Evolutionary conservation across 1,139 yeast genomes (phyloP).

Genomic region (Geotrichum histeridarum): DNA sequence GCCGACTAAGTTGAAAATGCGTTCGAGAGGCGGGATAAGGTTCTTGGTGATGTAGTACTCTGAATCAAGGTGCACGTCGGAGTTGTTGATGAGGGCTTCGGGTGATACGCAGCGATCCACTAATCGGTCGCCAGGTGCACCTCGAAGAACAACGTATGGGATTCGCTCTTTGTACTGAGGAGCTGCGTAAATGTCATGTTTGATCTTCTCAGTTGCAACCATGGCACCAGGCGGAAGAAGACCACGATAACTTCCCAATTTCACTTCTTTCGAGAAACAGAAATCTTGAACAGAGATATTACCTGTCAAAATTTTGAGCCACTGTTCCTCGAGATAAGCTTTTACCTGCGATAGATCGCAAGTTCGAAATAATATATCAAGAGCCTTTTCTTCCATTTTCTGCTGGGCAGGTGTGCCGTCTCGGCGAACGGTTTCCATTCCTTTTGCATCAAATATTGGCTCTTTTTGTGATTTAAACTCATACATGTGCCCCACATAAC

Average conservation of each 20-base stretch:
- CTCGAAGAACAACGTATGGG: constrained; percentile 75
- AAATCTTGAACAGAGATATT: constrained; percentile 71
- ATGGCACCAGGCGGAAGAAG: constrained; percentile 88
- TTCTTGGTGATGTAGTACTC: constrained; percentile 82
- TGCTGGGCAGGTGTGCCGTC: constrained; percentile 94
- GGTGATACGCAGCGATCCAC: constrained; percentile 81
- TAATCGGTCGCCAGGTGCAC: constrained; percentile 57
- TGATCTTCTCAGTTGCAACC: constrained; percentile 58
- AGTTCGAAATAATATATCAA: constrained; percentile 66
- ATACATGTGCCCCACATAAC: constrained; percentile 83
- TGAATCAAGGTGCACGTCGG: constrained; percentile 50
- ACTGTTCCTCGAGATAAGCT: constrained; percentile 57
- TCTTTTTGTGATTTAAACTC: constrained; percentile 51
- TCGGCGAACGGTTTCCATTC: constrained; percentile 87
- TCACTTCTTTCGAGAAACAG: constrained; percentile 87
- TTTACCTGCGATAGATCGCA: constrained; percentile 68
- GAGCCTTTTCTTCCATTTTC: constrained; percentile 66
- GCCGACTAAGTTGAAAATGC: constrained; percentile 78
- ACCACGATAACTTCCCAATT: constrained; percentile 75
- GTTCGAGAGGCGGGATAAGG: constrained; percentile 80
- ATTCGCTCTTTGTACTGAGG: constrained; percentile 89
- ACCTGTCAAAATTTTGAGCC: constrained; percentile 56
- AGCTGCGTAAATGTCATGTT: constrained; percentile 62
- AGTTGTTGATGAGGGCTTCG: constrained; percentile 53
- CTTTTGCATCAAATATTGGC: constrained; percentile 88